Conservation (phyloP, 176 grass and related monocot genomes). For the Carex kokanica region DNA sequence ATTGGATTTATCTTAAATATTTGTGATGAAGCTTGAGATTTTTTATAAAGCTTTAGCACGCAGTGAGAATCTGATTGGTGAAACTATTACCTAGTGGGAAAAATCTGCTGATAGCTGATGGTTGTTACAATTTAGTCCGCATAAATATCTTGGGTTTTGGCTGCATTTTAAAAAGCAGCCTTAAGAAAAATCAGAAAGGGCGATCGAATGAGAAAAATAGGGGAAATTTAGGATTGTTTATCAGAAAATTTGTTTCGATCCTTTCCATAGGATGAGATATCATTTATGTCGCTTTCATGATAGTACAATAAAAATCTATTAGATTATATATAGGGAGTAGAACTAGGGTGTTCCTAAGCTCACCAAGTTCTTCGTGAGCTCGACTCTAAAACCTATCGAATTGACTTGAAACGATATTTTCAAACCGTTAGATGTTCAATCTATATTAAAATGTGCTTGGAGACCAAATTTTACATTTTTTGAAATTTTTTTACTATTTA, state of each 20-base stretch:
- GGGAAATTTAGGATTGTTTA: constrained; percentile 1
- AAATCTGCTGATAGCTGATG: not conserved
- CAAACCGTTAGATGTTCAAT: no score
- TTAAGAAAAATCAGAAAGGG: not conserved
- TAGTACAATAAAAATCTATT: not conserved
- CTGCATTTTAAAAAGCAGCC: not conserved
- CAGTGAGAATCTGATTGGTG: not conserved
- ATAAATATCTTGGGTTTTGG: constrained; percentile 12
- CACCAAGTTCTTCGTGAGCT: no score
- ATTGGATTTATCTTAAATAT: not conserved
- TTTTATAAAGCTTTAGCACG: not conserved
- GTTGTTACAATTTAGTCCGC: not conserved
- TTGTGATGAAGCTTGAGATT: not conserved
- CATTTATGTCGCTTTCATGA: not conserved
- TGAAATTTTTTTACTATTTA: no score
- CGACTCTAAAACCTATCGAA: no score
- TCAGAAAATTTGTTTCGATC: not conserved
- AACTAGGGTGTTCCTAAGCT: no score
- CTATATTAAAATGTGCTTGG: no score
- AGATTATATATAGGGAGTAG: no score
- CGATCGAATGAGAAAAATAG: not conserved
- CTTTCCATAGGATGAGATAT: not conserved
- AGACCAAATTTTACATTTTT: no score
- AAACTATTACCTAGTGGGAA: not conserved
- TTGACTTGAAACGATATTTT: no score